Evolutionary conservation across 345 rosid genomes (phyloP).

Genomic region (Turnera subulata): DNA sequence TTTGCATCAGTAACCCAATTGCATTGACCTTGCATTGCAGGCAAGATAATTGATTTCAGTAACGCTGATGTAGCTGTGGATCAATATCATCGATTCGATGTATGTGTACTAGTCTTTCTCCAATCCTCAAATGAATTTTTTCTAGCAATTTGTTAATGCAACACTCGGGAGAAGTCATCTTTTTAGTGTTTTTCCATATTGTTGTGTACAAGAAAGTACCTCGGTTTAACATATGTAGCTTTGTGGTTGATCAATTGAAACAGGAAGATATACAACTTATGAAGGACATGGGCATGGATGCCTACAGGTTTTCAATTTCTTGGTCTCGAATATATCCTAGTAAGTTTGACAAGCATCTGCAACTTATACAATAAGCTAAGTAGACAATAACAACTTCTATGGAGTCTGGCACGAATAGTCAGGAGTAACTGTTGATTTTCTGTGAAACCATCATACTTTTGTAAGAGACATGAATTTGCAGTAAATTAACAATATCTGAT

Average conservation of each 20-base stretch:
- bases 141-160: too few species aligned
- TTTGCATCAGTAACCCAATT: not conserved
- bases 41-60: constrained; percentile 58
- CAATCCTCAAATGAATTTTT: too few species aligned
- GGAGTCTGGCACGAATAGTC: too few species aligned
- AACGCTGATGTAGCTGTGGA: constrained; percentile 91
- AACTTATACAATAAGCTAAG: too few species aligned
- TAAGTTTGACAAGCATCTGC: constrained; percentile 20
- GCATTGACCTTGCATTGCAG: constrained; percentile 35
- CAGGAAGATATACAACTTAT: constrained; percentile 88
- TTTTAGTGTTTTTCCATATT: too few species aligned
- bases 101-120: constrained; percentile 19
- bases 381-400: too few species aligned
- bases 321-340: constrained; percentile 94
- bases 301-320: constrained; percentile 82
- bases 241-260: constrained; percentile 8
- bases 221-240: not conserved
- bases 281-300: constrained; percentile 96
- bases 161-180: too few species aligned
- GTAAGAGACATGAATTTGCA: too few species aligned
- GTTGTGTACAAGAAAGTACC: not conserved
- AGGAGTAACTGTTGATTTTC: too few species aligned
- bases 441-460: too few species aligned
- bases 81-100: constrained; percentile 79
- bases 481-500: too few species aligned